Evolutionary conservation across 441 rosid genomes (phyloP).

Genomic region (Arabidopsis lyrata): DNA sequence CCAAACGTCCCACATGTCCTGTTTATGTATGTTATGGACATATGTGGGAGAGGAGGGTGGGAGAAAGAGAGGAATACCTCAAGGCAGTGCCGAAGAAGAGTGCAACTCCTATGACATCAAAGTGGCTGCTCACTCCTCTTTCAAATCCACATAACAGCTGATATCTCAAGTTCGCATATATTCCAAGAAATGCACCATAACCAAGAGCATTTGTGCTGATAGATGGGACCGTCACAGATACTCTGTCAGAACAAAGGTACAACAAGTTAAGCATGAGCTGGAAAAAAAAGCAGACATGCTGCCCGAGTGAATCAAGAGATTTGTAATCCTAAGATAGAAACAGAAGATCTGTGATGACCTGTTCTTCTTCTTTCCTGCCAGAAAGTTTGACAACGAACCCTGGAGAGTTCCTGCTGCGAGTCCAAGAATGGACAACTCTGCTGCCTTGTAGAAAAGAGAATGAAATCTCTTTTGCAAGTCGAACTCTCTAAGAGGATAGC

Average conservation of each 20-base stretch:
- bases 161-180: conserved; percentile 86
- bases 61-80: conserved; percentile 57
- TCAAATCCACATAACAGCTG: conserved; percentile 89
- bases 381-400: conserved; percentile 77
- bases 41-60: not conserved
- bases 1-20: not conserved
- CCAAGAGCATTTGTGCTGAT: conserved; percentile 79
- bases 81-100: conserved; percentile 82
- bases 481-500: conserved; percentile 92
- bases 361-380: conserved; percentile 76
- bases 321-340: conserved; percentile 4
- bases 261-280: conserved; percentile 11
- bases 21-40: not conserved
- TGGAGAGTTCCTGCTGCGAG: conserved; percentile 80
- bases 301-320: conserved; percentile 12
- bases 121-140: conserved; percentile 70
- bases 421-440: conserved; percentile 85
- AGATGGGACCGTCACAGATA: conserved; percentile 84
- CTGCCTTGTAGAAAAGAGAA: conserved; percentile 86
- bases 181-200: conserved; percentile 93
- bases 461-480: conserved; percentile 87
- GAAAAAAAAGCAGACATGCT: conserved; percentile 7
- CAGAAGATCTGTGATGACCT: conserved; percentile 55
- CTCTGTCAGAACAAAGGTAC: conserved; percentile 54
- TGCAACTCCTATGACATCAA: conserved; percentile 95